Percentiles rank a stretch among this genome's conserved stretches.
These are phyloP conservation scores for Lepraria neglecta DNA, from an alignment of 495 filamentous ascomycete genomes.

Conservation along the genomic window DNA sequence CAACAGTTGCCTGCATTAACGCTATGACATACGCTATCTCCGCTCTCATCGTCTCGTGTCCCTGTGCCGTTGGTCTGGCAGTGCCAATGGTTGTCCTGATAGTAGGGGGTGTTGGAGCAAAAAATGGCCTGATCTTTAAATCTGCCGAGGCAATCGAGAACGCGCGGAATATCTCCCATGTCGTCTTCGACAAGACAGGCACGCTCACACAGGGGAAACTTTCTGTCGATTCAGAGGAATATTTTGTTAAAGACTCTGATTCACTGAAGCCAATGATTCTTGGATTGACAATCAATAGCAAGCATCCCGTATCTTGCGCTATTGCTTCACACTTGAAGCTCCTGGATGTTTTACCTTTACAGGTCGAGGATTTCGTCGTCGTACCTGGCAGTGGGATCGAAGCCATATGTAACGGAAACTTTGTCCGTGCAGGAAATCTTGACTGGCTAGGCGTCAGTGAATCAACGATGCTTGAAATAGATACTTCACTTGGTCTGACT, in stretches of 20 bases:
- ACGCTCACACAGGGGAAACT: constrained; percentile 63
- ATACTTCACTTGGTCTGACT: constrained; percentile 47
- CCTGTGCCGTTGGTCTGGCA: constrained; percentile 73
- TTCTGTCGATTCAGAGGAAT: constrained; percentile 40
- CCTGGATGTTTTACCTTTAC: constrained; percentile 24
- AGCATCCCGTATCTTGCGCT: constrained; percentile 65
- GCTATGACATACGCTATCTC: constrained; percentile 73
- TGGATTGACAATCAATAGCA: constrained; percentile 43
- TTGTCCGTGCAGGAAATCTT: constrained; percentile 56
- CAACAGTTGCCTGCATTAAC: constrained; percentile 45
- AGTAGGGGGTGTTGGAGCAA: constrained; percentile 60
- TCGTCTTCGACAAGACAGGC: constrained; percentile 83
- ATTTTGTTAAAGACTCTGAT: constrained; percentile 19
- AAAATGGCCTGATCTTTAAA: constrained; percentile 64
- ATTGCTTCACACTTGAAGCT: constrained; percentile 45
- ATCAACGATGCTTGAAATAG: constrained; percentile 37
- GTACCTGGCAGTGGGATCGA: constrained; percentile 43
- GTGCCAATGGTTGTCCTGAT: constrained; percentile 79
- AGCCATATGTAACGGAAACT: constrained; percentile 27
- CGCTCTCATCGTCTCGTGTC: constrained; percentile 71
- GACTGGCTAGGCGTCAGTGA: constrained; percentile 48
- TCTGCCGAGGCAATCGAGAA: constrained; percentile 57
- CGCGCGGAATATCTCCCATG: constrained; percentile 54
- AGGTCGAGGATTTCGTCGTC: neutral
- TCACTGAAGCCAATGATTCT: constrained; percentile 2